Conservation (phyloP, 768 basidiomycete species). For the Dictyophora rubrovolvata region DNA sequence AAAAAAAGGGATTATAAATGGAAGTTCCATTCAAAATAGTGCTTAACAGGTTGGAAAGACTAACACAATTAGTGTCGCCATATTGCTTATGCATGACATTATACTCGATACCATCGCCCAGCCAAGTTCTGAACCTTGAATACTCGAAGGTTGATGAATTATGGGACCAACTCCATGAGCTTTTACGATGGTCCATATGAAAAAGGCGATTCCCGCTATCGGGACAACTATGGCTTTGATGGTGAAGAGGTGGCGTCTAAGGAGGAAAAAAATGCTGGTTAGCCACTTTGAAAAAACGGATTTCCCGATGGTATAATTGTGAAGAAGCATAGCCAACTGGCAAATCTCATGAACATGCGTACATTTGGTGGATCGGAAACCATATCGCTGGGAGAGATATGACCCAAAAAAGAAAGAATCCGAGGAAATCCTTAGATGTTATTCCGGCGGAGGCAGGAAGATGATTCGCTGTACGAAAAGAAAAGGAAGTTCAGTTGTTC, state of each 20-base stretch:
- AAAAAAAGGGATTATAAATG: not conserved
- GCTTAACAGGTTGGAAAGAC: slow-evolving; percentile 14
- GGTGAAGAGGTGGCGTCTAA: slow-evolving; percentile 62
- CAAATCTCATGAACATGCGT: too few relatives aligned
- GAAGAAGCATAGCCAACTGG: slow-evolving; percentile 3
- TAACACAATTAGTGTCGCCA: slow-evolving; percentile 63
- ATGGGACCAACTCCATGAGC: slow-evolving; percentile 73
- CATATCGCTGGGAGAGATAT: slow-evolving; percentile 70
- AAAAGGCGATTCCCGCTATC: slow-evolving; percentile 58
- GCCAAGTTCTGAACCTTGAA: slow-evolving; percentile 57
- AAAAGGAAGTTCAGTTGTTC: too few relatives aligned
- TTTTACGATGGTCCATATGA: slow-evolving; percentile 70
- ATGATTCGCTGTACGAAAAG: slow-evolving; percentile 44
- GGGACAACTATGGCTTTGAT: slow-evolving; percentile 68
- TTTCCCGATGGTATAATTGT: not conserved
- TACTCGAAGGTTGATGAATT: slow-evolving; percentile 47
- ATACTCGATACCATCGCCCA: slow-evolving; percentile 69
- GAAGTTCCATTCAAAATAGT: not conserved
- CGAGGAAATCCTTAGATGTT: slow-evolving; percentile 63
- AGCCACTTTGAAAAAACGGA: slow-evolving; percentile 2
- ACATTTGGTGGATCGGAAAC: slow-evolving; percentile 79
- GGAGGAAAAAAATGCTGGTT: slow-evolving; percentile 2
- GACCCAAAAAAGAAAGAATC: slow-evolving; percentile 84
- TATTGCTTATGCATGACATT: slow-evolving; percentile 74
- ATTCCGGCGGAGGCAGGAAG: slow-evolving; percentile 68